phyloP scores from a whole-genome alignment of 169 alveolate genomes.

The Theileria sp. region DNA sequence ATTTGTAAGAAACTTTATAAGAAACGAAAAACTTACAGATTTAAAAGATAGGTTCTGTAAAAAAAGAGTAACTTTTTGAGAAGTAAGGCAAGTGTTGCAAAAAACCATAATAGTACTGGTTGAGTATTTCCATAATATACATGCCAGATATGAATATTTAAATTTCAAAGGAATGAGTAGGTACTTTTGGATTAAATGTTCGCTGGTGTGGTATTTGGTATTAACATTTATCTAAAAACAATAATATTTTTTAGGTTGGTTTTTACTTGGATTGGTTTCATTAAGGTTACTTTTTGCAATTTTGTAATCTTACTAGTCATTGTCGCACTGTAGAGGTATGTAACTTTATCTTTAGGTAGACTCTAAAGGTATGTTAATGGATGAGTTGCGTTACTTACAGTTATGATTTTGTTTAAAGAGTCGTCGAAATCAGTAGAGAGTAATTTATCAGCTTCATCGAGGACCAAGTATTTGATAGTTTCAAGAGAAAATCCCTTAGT shows the following conservation, averaged over 20 bases:
- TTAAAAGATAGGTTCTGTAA: constrained; percentile 85
- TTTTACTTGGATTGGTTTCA: constrained; percentile 90
- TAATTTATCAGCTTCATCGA: constrained; percentile 96
- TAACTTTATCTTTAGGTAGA: constrained; percentile 89
- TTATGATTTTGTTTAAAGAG: constrained; percentile 91
- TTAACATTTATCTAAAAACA: constrained; percentile 62
- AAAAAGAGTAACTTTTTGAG: constrained; percentile 84
- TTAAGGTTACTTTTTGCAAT: constrained; percentile 93
- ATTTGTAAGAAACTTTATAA: neutral
- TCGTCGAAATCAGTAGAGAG: constrained; percentile 96
- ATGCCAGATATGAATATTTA: constrained; percentile 88
- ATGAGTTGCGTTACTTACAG: constrained; percentile 31
- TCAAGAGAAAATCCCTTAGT: constrained; percentile 95
- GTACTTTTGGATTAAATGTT: constrained; percentile 87
- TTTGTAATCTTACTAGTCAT: constrained; percentile 97
- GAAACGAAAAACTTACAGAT: constrained; percentile 69
- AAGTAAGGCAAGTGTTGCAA: constrained; percentile 89
- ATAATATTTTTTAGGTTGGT: constrained; percentile 39
- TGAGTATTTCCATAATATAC: constrained; percentile 44
- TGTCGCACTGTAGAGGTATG: constrained; percentile 98
- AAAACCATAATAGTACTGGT: constrained; percentile 86
- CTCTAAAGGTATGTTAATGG: constrained; percentile 23
- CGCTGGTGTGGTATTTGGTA: constrained; percentile 90
- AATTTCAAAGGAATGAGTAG: constrained; percentile 91
- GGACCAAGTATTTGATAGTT: constrained; percentile 85